Evolutionary conservation across 768 basidiomycete species (phyloP).

Genomic region (Paxillus involutus): DNA sequence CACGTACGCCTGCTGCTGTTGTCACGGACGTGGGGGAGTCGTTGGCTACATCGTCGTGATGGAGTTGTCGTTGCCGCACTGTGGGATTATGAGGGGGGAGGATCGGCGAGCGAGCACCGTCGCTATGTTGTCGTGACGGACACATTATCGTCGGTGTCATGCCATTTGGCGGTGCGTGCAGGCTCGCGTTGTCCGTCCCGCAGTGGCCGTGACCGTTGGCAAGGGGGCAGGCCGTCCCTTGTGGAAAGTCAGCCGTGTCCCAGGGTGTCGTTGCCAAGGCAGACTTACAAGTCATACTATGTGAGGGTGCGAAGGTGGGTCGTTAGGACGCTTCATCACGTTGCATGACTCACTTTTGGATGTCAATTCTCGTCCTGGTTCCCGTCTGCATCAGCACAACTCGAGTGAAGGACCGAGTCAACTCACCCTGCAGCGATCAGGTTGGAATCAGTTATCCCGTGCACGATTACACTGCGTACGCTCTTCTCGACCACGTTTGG

Average conservation of each 20-base stretch:
- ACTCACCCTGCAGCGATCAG: constrained; percentile 72
- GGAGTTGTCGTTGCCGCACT: no score
- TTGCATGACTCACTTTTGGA: constrained; percentile 52
- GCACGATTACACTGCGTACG: constrained; percentile 63
- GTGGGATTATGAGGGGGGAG: no score
- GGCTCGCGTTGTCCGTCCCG: no score
- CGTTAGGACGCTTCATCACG: background rate
- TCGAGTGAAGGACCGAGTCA: background rate
- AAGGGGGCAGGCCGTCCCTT: constrained; percentile 37
- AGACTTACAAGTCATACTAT: constrained; percentile 42
- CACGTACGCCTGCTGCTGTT: no score
- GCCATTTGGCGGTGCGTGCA: no score
- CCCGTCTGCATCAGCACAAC: constrained; percentile 5
- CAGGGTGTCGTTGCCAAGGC: background rate
- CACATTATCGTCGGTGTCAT: no score
- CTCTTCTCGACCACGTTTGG: constrained; percentile 79
- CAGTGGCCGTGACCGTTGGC: no score
- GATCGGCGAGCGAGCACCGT: no score
- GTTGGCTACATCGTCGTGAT: no score
- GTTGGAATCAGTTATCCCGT: constrained; percentile 73
- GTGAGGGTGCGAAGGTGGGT: background rate
- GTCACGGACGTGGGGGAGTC: no score
- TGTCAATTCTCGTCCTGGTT: constrained; percentile 54
- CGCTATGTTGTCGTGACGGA: no score
- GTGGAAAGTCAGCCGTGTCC: constrained; percentile 4